Evolutionary conservation across 2,329 filamentous ascomycete species (phyloP).

Genomic region (Boeremia exigua): DNA sequence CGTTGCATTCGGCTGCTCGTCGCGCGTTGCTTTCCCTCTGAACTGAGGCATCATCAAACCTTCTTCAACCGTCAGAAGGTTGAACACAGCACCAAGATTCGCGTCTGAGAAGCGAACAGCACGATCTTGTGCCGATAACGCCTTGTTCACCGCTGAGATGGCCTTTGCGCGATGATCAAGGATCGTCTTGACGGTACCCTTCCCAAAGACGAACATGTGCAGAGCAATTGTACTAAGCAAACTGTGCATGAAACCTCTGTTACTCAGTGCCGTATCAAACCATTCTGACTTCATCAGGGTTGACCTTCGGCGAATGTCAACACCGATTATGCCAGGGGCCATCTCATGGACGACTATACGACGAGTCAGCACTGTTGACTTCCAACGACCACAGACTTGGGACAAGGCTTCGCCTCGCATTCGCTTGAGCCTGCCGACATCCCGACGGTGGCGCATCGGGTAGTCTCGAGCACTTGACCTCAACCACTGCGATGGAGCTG

Average conservation of each 20-base stretch:
- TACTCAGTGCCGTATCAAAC: conserved; percentile 45
- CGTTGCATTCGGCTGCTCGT: conserved; percentile 41
- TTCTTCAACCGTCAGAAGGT: conserved; percentile 46
- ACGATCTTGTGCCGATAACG: conserved; percentile 36
- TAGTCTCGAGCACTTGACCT: neutral
- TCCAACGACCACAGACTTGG: neutral
- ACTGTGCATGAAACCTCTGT: conserved; percentile 49
- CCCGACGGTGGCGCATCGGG: neutral
- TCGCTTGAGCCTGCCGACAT: neutral
- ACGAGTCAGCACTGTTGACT: conserved; percentile 24
- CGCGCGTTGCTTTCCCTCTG: conserved; percentile 23
- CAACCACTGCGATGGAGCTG: neutral
- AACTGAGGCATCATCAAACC: conserved; percentile 34
- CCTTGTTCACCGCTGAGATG: conserved; percentile 42
- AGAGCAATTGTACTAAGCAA: conserved; percentile 45
- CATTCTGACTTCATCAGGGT: conserved; percentile 46
- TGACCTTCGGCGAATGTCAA: conserved; percentile 44
- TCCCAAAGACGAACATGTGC: conserved; percentile 42
- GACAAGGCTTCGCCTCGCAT: neutral
- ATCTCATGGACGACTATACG: conserved; percentile 42
- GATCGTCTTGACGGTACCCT: conserved; percentile 39
- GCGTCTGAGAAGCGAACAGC: conserved; percentile 41
- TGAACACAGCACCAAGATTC: conserved; percentile 49
- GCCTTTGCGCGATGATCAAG: conserved; percentile 43
- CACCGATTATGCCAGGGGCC: conserved; percentile 46